A percentile compares a stretch with the other conserved stretches of the same genome.
These are phyloP conservation scores for Tremella yokohamensis DNA, from an alignment of 768 basidiomycete species.

Conservation along the genomic window DNA sequence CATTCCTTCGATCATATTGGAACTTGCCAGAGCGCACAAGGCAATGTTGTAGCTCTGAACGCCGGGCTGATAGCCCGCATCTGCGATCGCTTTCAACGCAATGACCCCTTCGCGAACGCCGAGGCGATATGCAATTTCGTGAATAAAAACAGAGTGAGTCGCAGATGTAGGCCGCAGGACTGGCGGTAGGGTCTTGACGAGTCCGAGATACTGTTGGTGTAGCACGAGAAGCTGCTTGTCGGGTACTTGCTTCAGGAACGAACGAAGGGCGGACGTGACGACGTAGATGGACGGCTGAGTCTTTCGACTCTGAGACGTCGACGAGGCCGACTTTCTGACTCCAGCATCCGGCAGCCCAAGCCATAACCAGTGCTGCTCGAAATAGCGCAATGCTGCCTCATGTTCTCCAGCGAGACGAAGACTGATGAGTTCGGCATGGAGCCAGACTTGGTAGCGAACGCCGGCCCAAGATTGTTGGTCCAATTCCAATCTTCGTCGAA, in stretches of 20 bases:
- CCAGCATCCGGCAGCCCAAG: neutral
- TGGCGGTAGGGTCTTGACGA: neutral
- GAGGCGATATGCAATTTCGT: neutral
- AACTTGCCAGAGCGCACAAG: neutral
- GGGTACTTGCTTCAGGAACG: neutral
- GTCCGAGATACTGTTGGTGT: neutral
- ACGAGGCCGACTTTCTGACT: neutral
- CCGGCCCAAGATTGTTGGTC: too few species aligned
- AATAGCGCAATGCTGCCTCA: neutral
- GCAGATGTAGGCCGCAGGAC: neutral
- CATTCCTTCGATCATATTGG: too few species aligned
- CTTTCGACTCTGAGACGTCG: neutral
- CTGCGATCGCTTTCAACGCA: neutral
- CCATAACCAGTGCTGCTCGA: conserved; percentile 1
- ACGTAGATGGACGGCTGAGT: conserved; percentile 3
- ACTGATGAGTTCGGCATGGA: conserved; percentile 2
- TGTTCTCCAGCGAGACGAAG: neutral
- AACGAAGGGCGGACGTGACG: neutral
- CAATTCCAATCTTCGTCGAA: neutral
- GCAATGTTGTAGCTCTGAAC: conserved; percentile 2
- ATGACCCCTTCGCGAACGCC: neutral
- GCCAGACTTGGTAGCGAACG: neutral
- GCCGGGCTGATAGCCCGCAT: neutral
- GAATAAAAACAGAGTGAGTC: neutral
- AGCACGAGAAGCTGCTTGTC: neutral